These are phyloP conservation scores for Rhodotorula sp. DNA, from an alignment of 1,284 basidiomycete genomes.

Conservation along the genomic window DNA sequence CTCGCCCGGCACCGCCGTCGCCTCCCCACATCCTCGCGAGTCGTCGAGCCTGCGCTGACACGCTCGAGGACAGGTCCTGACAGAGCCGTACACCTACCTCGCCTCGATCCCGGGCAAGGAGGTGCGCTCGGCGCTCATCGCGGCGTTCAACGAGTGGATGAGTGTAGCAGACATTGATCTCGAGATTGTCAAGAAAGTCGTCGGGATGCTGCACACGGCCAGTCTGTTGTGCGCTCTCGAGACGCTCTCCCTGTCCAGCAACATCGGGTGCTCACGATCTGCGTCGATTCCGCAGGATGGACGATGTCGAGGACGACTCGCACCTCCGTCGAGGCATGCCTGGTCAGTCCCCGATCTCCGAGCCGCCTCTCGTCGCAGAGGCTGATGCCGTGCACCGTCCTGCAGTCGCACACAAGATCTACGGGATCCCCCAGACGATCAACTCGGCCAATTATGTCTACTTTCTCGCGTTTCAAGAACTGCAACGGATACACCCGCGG, in stretches of 20 bases:
- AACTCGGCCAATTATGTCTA: conserved; percentile 98
- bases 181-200: conserved; percentile 69
- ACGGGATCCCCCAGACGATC: conserved; percentile 93
- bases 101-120: conserved; percentile 88
- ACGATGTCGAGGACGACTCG: conserved; percentile 96
- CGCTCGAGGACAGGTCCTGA: conserved; percentile 24
- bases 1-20: not conserved
- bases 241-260: too few relatives aligned
- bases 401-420: conserved; percentile 89
- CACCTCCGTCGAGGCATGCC: conserved; percentile 83
- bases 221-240: conserved; percentile 70
- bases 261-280: too few relatives aligned
- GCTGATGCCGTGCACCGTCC: not conserved
- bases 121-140: conserved; percentile 81
- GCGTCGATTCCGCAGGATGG: conserved; percentile 61
- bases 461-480: conserved; percentile 79
- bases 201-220: conserved; percentile 91
- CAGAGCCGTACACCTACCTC: conserved; percentile 85
- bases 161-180: conserved; percentile 72
- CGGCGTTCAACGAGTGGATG: conserved; percentile 93
- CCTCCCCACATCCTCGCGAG: not conserved
- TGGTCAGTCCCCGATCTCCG: conserved; percentile 51
- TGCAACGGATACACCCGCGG: conserved; percentile 49
- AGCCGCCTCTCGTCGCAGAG: not conserved
- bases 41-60: not conserved